These are phyloP conservation scores for Acanthamoeba quina DNA, from an alignment of 208 protist species.

Conservation along the genomic window DNA sequence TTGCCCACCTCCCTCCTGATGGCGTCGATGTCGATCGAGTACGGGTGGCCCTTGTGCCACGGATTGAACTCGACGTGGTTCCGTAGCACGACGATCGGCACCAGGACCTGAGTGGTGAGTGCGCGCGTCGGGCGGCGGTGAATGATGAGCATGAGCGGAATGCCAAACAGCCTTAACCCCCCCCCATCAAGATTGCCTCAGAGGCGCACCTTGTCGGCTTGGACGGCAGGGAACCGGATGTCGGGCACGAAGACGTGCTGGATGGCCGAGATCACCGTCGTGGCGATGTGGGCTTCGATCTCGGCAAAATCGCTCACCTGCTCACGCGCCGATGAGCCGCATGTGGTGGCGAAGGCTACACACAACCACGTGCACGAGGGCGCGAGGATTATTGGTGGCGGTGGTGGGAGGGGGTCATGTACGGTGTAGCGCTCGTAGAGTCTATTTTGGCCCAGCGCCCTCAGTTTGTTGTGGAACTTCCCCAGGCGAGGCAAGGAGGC, in stretches of 20 bases:
- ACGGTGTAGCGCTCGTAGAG: background rate
- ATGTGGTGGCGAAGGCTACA: background rate
- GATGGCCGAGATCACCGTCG: conserved; percentile 5
- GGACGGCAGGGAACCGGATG: background rate
- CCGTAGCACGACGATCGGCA: conserved; percentile 46
- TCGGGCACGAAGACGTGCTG: conserved; percentile 26
- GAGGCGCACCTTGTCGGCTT: conserved; percentile 35
- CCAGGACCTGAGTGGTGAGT: background rate
- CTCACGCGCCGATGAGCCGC: no score
- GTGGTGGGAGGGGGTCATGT: background rate
- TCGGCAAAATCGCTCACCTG: background rate
- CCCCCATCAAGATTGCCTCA: no score
- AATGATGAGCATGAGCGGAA: no score
- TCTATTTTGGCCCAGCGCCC: background rate
- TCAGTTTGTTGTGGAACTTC: conserved; percentile 31
- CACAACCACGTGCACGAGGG: background rate
- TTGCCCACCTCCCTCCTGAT: conserved; percentile 5
- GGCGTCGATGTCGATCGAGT: conserved; percentile 33
- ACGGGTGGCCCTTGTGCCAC: background rate
- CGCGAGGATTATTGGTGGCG: background rate
- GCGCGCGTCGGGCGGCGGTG: no score
- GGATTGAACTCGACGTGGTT: conserved; percentile 69
- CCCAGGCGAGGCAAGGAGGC: background rate
- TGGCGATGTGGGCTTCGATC: conserved; percentile 8
- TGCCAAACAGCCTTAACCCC: no score